phyloP scores from a whole-genome alignment of 1,284 basidiomycete genomes.

The Ustilago esculenta region DNA sequence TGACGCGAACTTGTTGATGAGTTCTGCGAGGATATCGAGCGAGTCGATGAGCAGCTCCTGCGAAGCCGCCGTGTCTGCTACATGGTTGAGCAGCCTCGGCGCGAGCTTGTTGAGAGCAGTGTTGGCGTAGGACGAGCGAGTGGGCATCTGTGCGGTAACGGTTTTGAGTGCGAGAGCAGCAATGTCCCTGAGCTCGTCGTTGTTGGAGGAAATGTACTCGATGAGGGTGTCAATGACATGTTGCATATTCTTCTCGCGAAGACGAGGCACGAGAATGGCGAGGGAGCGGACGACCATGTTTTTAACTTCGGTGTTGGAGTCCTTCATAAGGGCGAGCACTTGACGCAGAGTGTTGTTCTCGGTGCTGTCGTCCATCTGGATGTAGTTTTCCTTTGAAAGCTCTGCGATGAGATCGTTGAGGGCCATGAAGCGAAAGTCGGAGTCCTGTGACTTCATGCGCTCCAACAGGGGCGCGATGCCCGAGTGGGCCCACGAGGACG shows the following conservation, averaged over 20 bases:
- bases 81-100: slow-evolving; percentile 81
- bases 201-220: slow-evolving; percentile 81
- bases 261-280: slow-evolving; percentile 85
- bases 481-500: slow-evolving; percentile 41
- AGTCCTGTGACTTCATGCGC: slow-evolving; percentile 64
- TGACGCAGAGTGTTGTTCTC: slow-evolving; percentile 83
- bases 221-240: slow-evolving; percentile 86
- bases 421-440: slow-evolving; percentile 65
- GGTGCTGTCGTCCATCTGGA: slow-evolving; percentile 46
- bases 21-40: slow-evolving; percentile 87
- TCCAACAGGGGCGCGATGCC: slow-evolving; percentile 57
- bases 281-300: slow-evolving; percentile 82
- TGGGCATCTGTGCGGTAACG: slow-evolving; percentile 86
- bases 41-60: slow-evolving; percentile 88
- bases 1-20: slow-evolving; percentile 75
- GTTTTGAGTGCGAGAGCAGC: slow-evolving; percentile 92
- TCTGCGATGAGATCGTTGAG: slow-evolving; percentile 61
- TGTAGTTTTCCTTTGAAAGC: slow-evolving; percentile 45
- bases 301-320: slow-evolving; percentile 97
- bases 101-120: slow-evolving; percentile 85
- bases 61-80: slow-evolving; percentile 69
- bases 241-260: slow-evolving; percentile 83
- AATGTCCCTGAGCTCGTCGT: slow-evolving; percentile 91
- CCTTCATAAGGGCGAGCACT: slow-evolving; percentile 84
- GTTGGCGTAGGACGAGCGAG: slow-evolving; percentile 79